These are phyloP conservation scores for Colletotrichum tropicicola DNA, from an alignment of 2,329 filamentous ascomycete genomes.

Conservation along the genomic window DNA sequence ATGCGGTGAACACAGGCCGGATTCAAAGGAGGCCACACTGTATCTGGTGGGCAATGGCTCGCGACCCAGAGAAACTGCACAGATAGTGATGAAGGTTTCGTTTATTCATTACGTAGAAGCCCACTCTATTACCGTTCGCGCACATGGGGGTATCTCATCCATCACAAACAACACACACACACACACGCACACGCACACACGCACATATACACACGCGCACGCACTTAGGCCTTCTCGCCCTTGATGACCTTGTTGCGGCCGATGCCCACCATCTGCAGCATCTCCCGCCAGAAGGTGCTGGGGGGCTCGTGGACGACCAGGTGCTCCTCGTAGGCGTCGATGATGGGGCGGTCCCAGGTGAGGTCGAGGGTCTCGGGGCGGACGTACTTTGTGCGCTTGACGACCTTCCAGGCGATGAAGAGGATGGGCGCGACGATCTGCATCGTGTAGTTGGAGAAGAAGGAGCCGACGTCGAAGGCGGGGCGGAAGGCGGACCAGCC, in stretches of 20 bases:
- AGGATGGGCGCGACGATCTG: slow-evolving; percentile 67
- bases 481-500: slow-evolving; percentile 72
- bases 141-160: not conserved
- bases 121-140: not conserved
- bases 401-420: slow-evolving; percentile 66
- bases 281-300: slow-evolving; percentile 64
- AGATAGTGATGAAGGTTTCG: not conserved
- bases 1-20: too few relatives aligned
- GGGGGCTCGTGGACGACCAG: slow-evolving; percentile 44
- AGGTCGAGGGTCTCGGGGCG: slow-evolving; percentile 64
- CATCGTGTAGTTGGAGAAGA: slow-evolving; percentile 72
- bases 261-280: slow-evolving; percentile 56
- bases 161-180: not conserved
- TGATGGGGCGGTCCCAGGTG: slow-evolving; percentile 65
- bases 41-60: not conserved
- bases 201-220: not conserved
- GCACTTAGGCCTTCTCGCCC: slow-evolving; percentile 29
- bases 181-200: not conserved
- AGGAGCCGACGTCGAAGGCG: slow-evolving; percentile 64
- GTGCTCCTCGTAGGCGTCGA: slow-evolving; percentile 64
- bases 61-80: not conserved
- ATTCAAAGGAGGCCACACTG: too few relatives aligned
- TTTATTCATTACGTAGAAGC: not conserved
- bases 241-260: slow-evolving; percentile 33
- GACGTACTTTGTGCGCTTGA: slow-evolving; percentile 67